Evolutionary conservation across 1,284 basidiomycete species (phyloP).

Genomic region (Pholiota adiposa): DNA sequence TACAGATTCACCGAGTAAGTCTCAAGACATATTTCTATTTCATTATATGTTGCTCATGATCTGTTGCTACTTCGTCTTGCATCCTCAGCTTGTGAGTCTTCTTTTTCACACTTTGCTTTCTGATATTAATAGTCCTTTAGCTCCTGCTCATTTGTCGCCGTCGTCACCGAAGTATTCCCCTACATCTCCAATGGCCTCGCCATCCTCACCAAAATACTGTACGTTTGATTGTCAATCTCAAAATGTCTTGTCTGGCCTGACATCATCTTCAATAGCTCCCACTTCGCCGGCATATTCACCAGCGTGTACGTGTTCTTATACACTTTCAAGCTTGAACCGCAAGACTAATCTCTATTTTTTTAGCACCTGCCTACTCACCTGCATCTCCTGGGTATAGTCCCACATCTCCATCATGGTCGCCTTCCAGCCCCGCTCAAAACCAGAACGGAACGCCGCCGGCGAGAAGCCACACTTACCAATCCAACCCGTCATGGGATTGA

Average conservation of each 20-base stretch:
- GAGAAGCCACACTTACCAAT: conserved; percentile 36
- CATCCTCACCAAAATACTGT: conserved; percentile 89
- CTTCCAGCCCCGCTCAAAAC: conserved; percentile 70
- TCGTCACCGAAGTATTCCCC: conserved; percentile 88
- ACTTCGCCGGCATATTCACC: conserved; percentile 85
- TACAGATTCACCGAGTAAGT: conserved; percentile 80
- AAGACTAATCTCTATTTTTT: conserved; percentile 21
- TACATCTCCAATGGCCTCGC: conserved; percentile 79
- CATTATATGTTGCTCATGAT: conserved; percentile 16
- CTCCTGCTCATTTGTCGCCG: conserved; percentile 80
- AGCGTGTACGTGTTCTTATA: conserved; percentile 60
- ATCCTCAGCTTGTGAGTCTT: conserved; percentile 59
- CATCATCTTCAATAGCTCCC: conserved; percentile 55
- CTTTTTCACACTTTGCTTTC: not conserved
- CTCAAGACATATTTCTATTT: conserved; percentile 17
- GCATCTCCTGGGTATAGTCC: conserved; percentile 84
- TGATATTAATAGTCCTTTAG: conserved; percentile 22
- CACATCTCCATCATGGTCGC: conserved; percentile 82
- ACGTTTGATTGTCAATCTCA: conserved; percentile 34
- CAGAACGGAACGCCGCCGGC: conserved; percentile 33
- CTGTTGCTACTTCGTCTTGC: conserved; percentile 23
- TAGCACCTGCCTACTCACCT: conserved; percentile 80
- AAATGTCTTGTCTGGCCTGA: conserved; percentile 11
- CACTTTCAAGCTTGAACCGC: conserved; percentile 18
- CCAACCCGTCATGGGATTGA: conserved; percentile 35